Evolutionary conservation across 768 basidiomycete genomes (phyloP).

Genomic region (Kwoniella sp.): DNA sequence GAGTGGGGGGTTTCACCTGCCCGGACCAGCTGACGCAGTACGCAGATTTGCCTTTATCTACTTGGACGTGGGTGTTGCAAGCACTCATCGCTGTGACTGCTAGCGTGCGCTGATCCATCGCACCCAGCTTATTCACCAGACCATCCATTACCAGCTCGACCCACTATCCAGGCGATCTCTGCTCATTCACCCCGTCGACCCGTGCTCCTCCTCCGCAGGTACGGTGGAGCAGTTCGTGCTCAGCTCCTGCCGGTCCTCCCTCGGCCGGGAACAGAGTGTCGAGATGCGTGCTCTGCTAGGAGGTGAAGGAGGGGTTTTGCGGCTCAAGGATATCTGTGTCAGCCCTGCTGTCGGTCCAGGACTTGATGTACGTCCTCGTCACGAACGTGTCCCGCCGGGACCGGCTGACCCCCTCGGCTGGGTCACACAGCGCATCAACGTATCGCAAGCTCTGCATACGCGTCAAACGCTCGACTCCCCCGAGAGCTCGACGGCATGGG

Average conservation of each 20-base stretch:
- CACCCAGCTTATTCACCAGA: conserved; percentile 17
- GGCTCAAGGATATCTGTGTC: conserved; percentile 8
- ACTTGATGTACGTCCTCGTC: not conserved
- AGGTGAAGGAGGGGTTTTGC: conserved; percentile 30
- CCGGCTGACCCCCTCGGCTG: too few relatives aligned
- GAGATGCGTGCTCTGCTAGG: conserved; percentile 34
- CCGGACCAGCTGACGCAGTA: not conserved
- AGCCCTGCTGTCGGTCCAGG: not conserved
- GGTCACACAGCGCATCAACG: not conserved
- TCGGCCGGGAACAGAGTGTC: conserved; percentile 13
- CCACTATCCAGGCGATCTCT: conserved; percentile 46
- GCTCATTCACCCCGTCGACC: conserved; percentile 18
- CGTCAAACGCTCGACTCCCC: not conserved
- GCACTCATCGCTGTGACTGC: not conserved
- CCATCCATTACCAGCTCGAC: conserved; percentile 39
- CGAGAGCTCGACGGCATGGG: not conserved
- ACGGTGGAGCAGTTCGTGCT: conserved; percentile 18
- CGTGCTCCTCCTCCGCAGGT: too few relatives aligned
- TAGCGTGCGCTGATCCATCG: not conserved
- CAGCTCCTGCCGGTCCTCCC: conserved; percentile 21
- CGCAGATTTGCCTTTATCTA: conserved; percentile 44
- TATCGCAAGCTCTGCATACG: not conserved
- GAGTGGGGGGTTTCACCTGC: conserved; percentile 14
- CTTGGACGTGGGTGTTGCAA: conserved; percentile 24
- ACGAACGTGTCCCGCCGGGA: not conserved